These are phyloP conservation scores for Huiozyma sinensis DNA, from an alignment of 805 yeast genomes.

Conservation along the genomic window DNA sequence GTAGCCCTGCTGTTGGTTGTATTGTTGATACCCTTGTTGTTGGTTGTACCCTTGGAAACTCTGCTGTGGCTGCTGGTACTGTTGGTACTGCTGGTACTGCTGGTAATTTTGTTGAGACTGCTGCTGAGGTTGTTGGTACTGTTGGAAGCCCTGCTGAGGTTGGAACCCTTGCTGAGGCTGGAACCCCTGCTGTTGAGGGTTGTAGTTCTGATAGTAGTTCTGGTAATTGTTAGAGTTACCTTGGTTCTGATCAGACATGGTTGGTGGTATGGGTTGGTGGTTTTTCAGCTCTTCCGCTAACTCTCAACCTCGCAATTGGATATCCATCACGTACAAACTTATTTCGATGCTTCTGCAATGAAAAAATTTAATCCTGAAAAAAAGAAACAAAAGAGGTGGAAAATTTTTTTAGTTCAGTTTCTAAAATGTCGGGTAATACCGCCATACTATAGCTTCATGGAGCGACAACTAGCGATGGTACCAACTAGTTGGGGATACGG, in stretches of 20 bases:
- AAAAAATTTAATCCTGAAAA: too few species aligned
- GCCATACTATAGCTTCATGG: too few species aligned
- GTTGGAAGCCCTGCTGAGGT: constrained; percentile 8
- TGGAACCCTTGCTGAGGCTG: neutral
- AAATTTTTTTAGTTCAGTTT: too few species aligned
- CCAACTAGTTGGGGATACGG: too few species aligned
- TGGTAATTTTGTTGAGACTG: constrained; percentile 21
- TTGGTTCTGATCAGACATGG: constrained; percentile 13
- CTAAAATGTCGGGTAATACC: too few species aligned
- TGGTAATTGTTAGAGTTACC: constrained; percentile 10
- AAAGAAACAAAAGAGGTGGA: too few species aligned
- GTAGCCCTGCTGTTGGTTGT: constrained; percentile 19
- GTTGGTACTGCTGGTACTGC: constrained; percentile 25
- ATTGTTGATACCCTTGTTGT: constrained; percentile 19
- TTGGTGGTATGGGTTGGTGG: neutral
- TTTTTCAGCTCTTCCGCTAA: too few species aligned
- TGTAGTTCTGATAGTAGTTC: constrained; percentile 10
- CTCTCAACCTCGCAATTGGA: too few species aligned
- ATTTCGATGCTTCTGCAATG: too few species aligned
- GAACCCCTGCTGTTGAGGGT: constrained; percentile 29
- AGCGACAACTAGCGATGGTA: too few species aligned
- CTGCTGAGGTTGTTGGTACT: constrained; percentile 13
- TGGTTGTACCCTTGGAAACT: constrained; percentile 13
- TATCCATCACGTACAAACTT: too few species aligned
- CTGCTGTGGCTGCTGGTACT: constrained; percentile 19